Conservation (phyloP, 805 yeast genomes). For the Metschnikowia amazonensis region DNA sequence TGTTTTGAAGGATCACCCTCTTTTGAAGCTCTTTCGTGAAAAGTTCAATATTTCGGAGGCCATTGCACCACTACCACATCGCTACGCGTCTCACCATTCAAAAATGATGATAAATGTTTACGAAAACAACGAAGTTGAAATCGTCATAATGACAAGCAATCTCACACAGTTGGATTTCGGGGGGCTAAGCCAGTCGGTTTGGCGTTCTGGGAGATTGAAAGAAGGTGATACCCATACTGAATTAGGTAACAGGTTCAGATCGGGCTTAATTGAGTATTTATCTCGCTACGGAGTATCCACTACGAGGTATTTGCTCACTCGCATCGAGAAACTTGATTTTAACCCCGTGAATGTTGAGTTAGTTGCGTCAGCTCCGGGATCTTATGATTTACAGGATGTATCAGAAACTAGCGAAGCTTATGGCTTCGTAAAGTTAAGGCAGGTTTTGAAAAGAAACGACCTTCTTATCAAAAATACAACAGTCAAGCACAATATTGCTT, state of each 20-base stretch:
- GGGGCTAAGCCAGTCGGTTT: conserved; percentile 60
- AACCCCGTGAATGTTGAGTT: conserved; percentile 47
- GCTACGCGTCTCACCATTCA: conserved; percentile 56
- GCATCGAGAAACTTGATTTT: conserved; percentile 42
- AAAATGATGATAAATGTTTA: conserved; percentile 62
- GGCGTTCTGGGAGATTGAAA: conserved; percentile 51
- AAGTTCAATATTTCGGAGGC: conserved; percentile 28
- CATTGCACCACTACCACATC: conserved; percentile 30
- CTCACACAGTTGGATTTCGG: conserved; percentile 51
- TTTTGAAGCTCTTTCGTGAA: conserved; percentile 7
- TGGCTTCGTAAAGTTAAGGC: conserved; percentile 48
- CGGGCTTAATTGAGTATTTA: conserved; percentile 44
- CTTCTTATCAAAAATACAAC: conserved; percentile 23
- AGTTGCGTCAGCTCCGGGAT: conserved; percentile 54
- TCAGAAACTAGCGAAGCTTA: conserved; percentile 25
- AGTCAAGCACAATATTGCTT: conserved; percentile 28
- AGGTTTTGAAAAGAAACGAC: conserved; percentile 33
- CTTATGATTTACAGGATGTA: conserved; percentile 16
- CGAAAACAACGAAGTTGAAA: conserved; percentile 41
- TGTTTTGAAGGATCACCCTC: conserved; percentile 9
- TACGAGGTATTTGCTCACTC: conserved; percentile 25
- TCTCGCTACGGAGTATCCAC: conserved; percentile 34
- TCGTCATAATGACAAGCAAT: conserved; percentile 60
- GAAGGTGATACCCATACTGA: conserved; percentile 11
- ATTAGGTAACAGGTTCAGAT: conserved; percentile 34